phyloP scores from a whole-genome alignment of 1,284 basidiomycete species.

The Irpex rosettiformis region DNA sequence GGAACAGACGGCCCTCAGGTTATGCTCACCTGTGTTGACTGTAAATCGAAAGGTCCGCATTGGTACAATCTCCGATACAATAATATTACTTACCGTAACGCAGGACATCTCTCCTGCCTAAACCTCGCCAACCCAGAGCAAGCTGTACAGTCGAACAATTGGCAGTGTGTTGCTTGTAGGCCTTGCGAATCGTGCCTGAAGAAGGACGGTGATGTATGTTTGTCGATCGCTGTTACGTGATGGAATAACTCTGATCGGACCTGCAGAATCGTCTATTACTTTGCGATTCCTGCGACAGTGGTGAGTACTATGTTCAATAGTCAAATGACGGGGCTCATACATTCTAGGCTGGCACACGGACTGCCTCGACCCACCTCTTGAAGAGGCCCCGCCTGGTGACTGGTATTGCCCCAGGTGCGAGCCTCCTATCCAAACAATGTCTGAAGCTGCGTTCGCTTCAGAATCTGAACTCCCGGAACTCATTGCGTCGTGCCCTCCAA shows the following conservation, averaged over 20 bases:
- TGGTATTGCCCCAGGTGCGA: slow-evolving; percentile 74
- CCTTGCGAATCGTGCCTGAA: slow-evolving; percentile 84
- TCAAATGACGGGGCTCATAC: slow-evolving; percentile 10
- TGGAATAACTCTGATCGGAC: slow-evolving; percentile 15
- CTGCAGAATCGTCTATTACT: slow-evolving; percentile 79
- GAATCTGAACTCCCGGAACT: slow-evolving; percentile 5
- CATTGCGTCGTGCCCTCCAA: slow-evolving; percentile 8
- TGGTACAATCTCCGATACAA: slow-evolving; percentile 1
- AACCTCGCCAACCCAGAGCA: slow-evolving; percentile 48
- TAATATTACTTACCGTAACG: not conserved
- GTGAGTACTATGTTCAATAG: slow-evolving; percentile 31
- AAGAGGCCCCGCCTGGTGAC: slow-evolving; percentile 67
- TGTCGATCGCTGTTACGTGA: slow-evolving; percentile 7
- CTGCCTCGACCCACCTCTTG: slow-evolving; percentile 77
- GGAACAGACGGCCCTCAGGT: slow-evolving; percentile 45
- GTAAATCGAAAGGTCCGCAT: slow-evolving; percentile 55
- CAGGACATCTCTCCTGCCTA: slow-evolving; percentile 82
- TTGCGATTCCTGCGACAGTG: slow-evolving; percentile 94
- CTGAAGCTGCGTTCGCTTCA: slow-evolving; percentile 3
- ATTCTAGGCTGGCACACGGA: slow-evolving; percentile 84
- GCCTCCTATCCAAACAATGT: slow-evolving; percentile 17
- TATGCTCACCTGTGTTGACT: slow-evolving; percentile 72
- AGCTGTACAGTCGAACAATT: slow-evolving; percentile 67
- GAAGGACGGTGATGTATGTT: slow-evolving; percentile 87
- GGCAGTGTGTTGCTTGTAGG: slow-evolving; percentile 94